Evolutionary conservation across 1,139 yeast genomes (phyloP), one percentile per base, ranked within the genome.

Genomic region (Protomyces arabidopsidicola): DNA sequence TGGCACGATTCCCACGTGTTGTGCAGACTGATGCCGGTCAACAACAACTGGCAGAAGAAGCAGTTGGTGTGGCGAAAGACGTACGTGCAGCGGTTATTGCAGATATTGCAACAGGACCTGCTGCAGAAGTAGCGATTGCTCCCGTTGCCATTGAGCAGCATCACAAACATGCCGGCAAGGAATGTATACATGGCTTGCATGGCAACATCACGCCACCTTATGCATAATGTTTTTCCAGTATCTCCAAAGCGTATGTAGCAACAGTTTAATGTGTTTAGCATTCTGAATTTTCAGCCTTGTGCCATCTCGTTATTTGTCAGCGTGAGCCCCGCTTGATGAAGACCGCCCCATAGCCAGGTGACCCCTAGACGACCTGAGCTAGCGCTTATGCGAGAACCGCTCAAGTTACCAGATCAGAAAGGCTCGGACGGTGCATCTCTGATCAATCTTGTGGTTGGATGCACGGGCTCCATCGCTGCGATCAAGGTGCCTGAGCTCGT

Each of bases 401-500:
- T 42, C 16, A 16, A 42, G 3, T 20, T 58, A 18, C 62, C 56
- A n/a, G 35, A 18, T 16, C n/a, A 38, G 1, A 16, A 20, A 6
- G n/a, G 14, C 16, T 12, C 16, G 16, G 42, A 52, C 52, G 48
- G 48, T 2, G 12, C 20, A 5, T 12, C 22, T n/a, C 56, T 55
- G 9, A 6, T 45, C 18, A 58, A 93, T 74, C 86, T 93, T 51
- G 78, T 93, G 65, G 78, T 93, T 53, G 98, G 95, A 20, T 95
- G 95, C 42, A 90, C 98, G 0, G 99, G 98, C 0, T 88, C 96
- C 0, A 97, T 93, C 4, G 98, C 98, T 4, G 89, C 98, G 2
- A 90, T 91, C 66, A 93, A 93, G 73, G 87, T 93, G 39, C 96
- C 97, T 16, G 31, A 22, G 16, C 18, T 51, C 31, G 31, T 58